These are phyloP conservation scores for Prunus mira DNA, from an alignment of 306 rosid genomes.

Conservation along the genomic window DNA sequence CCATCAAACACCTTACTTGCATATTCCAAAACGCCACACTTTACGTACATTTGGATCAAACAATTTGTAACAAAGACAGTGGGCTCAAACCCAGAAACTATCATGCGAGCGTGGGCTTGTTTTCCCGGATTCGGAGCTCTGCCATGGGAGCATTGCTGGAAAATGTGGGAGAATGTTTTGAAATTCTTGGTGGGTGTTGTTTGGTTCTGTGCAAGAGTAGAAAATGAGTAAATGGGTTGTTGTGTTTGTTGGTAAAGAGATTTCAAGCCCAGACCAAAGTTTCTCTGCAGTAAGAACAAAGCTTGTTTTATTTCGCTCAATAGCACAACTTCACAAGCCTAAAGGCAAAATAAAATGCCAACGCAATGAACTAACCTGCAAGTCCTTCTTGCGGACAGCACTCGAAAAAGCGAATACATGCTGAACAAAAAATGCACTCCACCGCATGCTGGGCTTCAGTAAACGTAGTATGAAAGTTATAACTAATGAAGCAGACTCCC, in stretches of 20 bases:
- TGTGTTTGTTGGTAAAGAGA: background rate
- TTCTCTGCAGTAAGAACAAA: slow-evolving; percentile 58
- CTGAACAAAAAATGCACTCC: slow-evolving; percentile 99
- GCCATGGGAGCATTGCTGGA: background rate
- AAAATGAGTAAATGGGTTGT: background rate
- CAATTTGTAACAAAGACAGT: slow-evolving; percentile 65
- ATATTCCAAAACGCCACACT: slow-evolving; percentile 39
- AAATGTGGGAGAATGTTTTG: slow-evolving; percentile 11
- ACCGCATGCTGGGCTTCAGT: slow-evolving; percentile 80
- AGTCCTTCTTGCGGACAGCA: slow-evolving; percentile 98
- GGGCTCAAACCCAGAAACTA: slow-evolving; percentile 59
- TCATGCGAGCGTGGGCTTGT: slow-evolving; percentile 70
- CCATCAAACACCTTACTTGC: slow-evolving; percentile 9
- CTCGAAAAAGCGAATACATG: slow-evolving; percentile 91
- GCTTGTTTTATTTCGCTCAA: background rate
- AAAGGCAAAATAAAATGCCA: background rate
- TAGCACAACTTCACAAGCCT: background rate
- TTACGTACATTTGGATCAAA: slow-evolving; percentile 56
- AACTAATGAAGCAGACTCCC: slow-evolving; percentile 16
- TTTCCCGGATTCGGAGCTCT: slow-evolving; percentile 35
- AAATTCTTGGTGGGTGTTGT: slow-evolving; percentile 35
- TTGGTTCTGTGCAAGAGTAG: background rate
- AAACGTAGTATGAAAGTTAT: slow-evolving; percentile 22
- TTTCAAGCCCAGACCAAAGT: slow-evolving; percentile 96
- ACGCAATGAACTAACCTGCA: slow-evolving; percentile 53